Evolutionary conservation across 179 eudicot genomes (phyloP).

Genomic region (Silene coronaria): DNA sequence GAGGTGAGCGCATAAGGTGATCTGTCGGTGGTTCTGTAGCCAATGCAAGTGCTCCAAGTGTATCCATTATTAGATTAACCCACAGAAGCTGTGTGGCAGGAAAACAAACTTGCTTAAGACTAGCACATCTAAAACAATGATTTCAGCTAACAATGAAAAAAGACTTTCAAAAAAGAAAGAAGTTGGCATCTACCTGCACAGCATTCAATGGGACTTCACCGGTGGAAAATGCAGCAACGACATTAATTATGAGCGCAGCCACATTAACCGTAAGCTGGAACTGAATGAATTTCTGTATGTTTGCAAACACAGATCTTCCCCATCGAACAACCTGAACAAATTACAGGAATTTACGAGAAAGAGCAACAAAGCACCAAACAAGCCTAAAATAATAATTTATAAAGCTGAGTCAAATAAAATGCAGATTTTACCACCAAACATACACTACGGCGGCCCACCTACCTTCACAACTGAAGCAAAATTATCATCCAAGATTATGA

Average conservation of each 20-base stretch:
- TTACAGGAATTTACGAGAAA: background rate
- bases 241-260: conserved; percentile 86
- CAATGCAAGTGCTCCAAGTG: conserved; percentile 92
- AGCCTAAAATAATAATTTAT: background rate
- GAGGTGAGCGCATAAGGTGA: conserved; percentile 74
- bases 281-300: conserved; percentile 89
- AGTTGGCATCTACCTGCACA: conserved; percentile 43
- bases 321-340: conserved; percentile 71
- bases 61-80: conserved; percentile 97
- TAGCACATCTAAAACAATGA: background rate
- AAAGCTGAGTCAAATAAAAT: background rate
- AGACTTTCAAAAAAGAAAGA: background rate
- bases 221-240: conserved; percentile 80
- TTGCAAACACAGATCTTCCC: conserved; percentile 93
- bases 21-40: conserved; percentile 98
- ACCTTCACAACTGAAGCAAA: conserved; percentile 95
- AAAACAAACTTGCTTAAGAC: conserved; percentile 13
- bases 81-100: conserved; percentile 60
- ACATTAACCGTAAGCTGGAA: conserved; percentile 97
- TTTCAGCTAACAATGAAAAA: background rate
- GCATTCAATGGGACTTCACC: conserved; percentile 86
- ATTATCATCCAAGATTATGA: conserved; percentile 84
- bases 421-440: background rate
- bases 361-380: background rate
- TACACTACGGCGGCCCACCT: conserved; percentile 20